These are phyloP conservation scores for Fragilariopsis cylindrus DNA, from an alignment of 108 stramenopile genomes.

Conservation along the genomic window DNA sequence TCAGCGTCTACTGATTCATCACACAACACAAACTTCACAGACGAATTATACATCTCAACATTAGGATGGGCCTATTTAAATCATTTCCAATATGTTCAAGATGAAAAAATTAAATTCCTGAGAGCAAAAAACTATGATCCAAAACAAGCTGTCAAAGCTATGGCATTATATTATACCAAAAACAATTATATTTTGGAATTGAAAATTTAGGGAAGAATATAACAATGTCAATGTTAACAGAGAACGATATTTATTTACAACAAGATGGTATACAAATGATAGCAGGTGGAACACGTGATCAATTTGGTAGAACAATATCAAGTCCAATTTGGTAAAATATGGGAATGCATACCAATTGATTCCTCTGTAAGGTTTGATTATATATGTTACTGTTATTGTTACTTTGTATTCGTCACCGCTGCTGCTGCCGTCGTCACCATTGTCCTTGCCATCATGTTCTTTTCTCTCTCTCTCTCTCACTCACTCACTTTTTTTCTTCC, in stretches of 20 bases:
- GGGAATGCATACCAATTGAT: background rate
- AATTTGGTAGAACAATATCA: background rate
- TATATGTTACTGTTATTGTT: background rate
- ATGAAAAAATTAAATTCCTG: conserved; percentile 20
- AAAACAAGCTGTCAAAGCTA: conserved; percentile 20
- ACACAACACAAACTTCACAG: background rate
- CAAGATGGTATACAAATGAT: background rate
- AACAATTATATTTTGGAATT: conserved; percentile 36
- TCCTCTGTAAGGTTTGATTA: background rate
- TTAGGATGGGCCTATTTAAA: background rate
- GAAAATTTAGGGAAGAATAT: conserved; percentile 27
- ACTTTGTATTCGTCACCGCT: background rate
- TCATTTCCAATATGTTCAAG: background rate
- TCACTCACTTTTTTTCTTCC: no score
- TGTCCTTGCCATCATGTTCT: no score
- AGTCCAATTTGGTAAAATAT: conserved; percentile 6
- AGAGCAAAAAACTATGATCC: conserved; percentile 39
- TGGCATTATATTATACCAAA: conserved; percentile 25
- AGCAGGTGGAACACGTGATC: conserved; percentile 1
- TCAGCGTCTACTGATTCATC: no score
- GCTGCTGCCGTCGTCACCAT: no score
- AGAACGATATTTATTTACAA: background rate
- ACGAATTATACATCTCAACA: background rate
- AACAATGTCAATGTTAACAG: conserved; percentile 10
- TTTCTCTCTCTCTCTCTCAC: no score